phyloP scores from a whole-genome alignment of 345 rosid species.

The Balakata baccata region DNA sequence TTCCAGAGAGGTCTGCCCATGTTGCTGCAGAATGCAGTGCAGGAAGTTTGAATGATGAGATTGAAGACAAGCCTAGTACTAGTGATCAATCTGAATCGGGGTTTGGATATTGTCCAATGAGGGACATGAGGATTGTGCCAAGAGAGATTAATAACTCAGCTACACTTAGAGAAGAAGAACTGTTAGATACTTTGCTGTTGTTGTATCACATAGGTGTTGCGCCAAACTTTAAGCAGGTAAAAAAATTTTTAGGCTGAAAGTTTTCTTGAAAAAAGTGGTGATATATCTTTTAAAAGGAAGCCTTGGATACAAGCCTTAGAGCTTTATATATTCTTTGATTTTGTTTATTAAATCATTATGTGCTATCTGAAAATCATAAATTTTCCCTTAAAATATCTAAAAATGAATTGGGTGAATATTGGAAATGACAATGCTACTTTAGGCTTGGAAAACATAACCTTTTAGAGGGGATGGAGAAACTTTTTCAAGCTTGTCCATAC shows the following conservation, averaged over 20 bases:
- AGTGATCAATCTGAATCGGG: slow-evolving; percentile 86
- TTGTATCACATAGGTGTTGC: slow-evolving; percentile 90
- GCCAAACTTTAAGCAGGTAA: slow-evolving; percentile 94
- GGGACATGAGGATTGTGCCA: slow-evolving; percentile 44
- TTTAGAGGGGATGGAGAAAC: not conserved
- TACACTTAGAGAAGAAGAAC: slow-evolving; percentile 81
- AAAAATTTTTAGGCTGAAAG: not conserved
- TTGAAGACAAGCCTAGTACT: slow-evolving; percentile 84
- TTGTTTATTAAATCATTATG: not conserved
- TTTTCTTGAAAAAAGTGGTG: not conserved
- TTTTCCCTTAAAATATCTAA: not conserved
- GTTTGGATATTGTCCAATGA: slow-evolving; percentile 65
- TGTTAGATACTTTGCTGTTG: slow-evolving; percentile 69
- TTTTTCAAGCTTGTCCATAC: not conserved
- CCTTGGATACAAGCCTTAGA: not conserved
- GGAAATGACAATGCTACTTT: not conserved
- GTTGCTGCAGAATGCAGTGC: slow-evolving; percentile 78
- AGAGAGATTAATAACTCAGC: slow-evolving; percentile 63
- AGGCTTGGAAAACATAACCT: not conserved
- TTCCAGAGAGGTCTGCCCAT: slow-evolving; percentile 81
- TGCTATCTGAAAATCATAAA: not conserved
- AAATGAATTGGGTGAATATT: not conserved
- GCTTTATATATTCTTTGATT: not conserved
- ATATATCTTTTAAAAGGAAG: not conserved
- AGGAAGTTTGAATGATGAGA: slow-evolving; percentile 77